These are phyloP conservation scores for Xylaria sp. DNA, from an alignment of 2,329 filamentous ascomycete genomes.

Conservation along the genomic window DNA sequence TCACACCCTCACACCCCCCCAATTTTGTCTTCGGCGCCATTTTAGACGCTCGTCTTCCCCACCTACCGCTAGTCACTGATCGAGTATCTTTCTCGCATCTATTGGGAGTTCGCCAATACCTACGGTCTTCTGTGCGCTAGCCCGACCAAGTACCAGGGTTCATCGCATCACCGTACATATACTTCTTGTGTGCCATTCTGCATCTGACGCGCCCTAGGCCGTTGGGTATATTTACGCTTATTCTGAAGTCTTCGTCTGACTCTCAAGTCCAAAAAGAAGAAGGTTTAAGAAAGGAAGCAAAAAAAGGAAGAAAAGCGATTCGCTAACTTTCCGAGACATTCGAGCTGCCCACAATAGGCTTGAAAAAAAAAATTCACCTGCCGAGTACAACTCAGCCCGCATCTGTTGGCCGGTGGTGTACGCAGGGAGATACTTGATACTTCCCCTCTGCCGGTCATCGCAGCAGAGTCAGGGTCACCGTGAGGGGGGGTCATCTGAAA, in stretches of 20 bases:
- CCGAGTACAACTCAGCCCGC: conserved; percentile 5
- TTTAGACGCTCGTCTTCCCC: conserved; percentile 40
- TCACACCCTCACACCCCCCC: conserved; percentile 34
- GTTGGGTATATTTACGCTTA: conserved; percentile 8
- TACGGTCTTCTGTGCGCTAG: conserved; percentile 13
- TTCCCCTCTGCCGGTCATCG: conserved; percentile 26
- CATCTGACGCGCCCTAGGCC: conserved; percentile 9
- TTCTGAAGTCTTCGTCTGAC: conserved; percentile 16
- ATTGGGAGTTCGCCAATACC: conserved; percentile 29
- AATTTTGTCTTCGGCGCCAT: conserved; percentile 46
- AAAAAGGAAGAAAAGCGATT: not conserved
- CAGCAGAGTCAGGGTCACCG: conserved; percentile 32
- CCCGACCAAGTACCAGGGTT: conserved; percentile 29
- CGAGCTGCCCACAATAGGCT: conserved; percentile 1
- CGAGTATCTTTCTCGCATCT: conserved; percentile 36
- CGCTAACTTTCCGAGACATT: not conserved
- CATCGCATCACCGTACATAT: conserved; percentile 35
- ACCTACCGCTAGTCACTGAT: conserved; percentile 39
- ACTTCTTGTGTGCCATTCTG: conserved; percentile 17
- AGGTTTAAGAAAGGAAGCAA: too few species aligned
- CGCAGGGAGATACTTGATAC: conserved; percentile 8
- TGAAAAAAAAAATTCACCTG: not conserved
- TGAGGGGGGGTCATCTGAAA: conserved; percentile 39
- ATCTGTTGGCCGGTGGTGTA: conserved; percentile 23
- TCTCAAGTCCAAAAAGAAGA: not conserved